Base-by-base conservation (phyloP, 2,329 filamentous ascomycete genomes). In the Sporothrix sp. region DNA sequence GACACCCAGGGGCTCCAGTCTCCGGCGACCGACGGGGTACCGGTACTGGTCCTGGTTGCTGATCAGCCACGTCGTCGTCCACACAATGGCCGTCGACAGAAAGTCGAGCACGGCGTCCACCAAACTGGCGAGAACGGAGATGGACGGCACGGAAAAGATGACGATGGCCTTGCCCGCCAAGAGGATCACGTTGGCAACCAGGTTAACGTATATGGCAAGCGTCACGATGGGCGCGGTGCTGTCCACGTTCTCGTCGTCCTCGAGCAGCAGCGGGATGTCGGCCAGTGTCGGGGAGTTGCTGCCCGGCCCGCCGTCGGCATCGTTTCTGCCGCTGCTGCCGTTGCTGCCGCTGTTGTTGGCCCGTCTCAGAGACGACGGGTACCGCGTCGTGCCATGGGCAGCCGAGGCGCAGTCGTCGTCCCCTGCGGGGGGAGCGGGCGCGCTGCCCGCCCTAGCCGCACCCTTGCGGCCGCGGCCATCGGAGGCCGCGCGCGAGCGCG, bases 161-260 rank as follows among this genome's bases (percentile, higher is more conserved):
- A 93, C 87, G 35, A 78, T 75, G 46, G 89, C 78, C 65, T 95
- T 95, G 54, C 87, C 79, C 7, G 76, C 75, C 3, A 95, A 75
- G 2, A 95, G 73, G 38, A 87, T 69, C 2, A 80, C 72, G 62
- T 95, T 95, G 52, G 88, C 89, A 20, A 77, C 68, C 44, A 94
- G 77, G 63, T 94, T 95, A 65, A 94, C 69, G 65, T 89, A 91
- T 60, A 97, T 93, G 37, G 91, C 90, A 18, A 93, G 62, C n/a
- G 82, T 84, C 44, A 96, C 88, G 44, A 95, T 79, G 14, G 77
- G 80, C 53, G 84, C 82, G 43, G 81, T 75, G 56, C 82, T 87
- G 61, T 89, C 84, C 2, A 89, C 58, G 20, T 78, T 76, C 52
- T 83, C 84, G 56, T 89, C 85, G 52, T 85, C 83, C 35, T 58